Evolutionary conservation across 805 yeast genomes (phyloP).

Genomic region (Hanseniaspora meyeri): DNA sequence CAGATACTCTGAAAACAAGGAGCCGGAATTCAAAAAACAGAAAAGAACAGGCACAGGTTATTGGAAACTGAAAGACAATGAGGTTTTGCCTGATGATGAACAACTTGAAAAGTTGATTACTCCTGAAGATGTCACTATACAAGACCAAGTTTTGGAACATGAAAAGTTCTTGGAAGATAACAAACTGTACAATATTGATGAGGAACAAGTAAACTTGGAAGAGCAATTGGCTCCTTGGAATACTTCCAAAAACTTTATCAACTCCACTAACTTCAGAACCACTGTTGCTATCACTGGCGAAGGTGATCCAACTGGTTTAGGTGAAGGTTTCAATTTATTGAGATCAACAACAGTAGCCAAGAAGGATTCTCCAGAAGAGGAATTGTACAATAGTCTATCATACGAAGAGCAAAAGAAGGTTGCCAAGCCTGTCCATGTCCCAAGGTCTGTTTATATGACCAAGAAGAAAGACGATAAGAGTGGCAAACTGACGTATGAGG

Average conservation of each 20-base stretch:
- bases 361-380: constrained; percentile 5
- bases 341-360: constrained; percentile 36
- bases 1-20: constrained; percentile 79
- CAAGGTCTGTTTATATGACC: constrained; percentile 2
- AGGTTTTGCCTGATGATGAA: constrained; percentile 60
- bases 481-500: constrained; percentile 72
- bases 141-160: constrained; percentile 91
- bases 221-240: constrained; percentile 93
- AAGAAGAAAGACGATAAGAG: constrained; percentile 1
- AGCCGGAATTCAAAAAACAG: not conserved
- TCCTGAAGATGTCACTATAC: constrained; percentile 79
- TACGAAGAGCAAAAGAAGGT: constrained; percentile 10
- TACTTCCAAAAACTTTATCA: constrained; percentile 76
- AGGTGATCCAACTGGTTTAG: constrained; percentile 89
- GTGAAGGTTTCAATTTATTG: constrained; percentile 77
- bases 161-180: constrained; percentile 77
- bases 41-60: constrained; percentile 35
- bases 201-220: constrained; percentile 49
- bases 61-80: constrained; percentile 73
- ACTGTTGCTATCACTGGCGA: constrained; percentile 90
- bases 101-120: constrained; percentile 68
- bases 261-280: constrained; percentile 91
- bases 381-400: not conserved
- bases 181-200: constrained; percentile 39
- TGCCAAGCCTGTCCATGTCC: constrained; percentile 9